Conservation (phyloP, 2,329 filamentous ascomycete genomes). For the Trichoderma koningii region DNA sequence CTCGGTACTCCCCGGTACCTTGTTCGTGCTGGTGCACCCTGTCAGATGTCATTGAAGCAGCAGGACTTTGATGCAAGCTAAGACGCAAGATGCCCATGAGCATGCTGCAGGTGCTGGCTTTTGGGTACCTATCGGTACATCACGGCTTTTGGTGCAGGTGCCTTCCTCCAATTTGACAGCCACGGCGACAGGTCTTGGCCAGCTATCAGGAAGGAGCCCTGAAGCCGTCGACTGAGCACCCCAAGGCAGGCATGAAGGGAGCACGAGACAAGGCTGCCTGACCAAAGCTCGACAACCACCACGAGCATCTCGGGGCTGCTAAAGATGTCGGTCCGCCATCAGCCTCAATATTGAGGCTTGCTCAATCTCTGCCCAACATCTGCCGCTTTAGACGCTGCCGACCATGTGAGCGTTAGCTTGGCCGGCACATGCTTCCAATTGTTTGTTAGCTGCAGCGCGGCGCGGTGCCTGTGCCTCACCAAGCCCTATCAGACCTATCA, state of each 20-base stretch:
- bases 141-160: not conserved
- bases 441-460: not conserved
- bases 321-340: not conserved
- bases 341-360: constrained; percentile 10
- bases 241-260: not conserved
- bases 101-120: constrained; percentile 1
- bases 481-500: constrained; percentile 28
- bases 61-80: constrained; percentile 1
- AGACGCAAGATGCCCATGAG: not conserved
- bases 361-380: not conserved
- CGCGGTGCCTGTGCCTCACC: constrained; percentile 17
- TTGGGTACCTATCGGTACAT: constrained; percentile 8
- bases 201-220: not conserved
- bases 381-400: not conserved
- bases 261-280: constrained; percentile 16
- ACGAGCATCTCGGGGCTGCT: not conserved
- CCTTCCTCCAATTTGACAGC: not conserved
- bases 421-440: constrained; percentile 14
- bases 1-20: not conserved
- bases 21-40: not conserved
- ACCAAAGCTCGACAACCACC: not conserved
- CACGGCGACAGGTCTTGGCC: not conserved
- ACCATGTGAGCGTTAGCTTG: constrained; percentile 16
- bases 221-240: too few species aligned
- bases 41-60: constrained; percentile 3